Evolutionary conservation across 1,284 basidiomycete genomes (phyloP).

Genomic region (Mycocalia duriaeana): DNA sequence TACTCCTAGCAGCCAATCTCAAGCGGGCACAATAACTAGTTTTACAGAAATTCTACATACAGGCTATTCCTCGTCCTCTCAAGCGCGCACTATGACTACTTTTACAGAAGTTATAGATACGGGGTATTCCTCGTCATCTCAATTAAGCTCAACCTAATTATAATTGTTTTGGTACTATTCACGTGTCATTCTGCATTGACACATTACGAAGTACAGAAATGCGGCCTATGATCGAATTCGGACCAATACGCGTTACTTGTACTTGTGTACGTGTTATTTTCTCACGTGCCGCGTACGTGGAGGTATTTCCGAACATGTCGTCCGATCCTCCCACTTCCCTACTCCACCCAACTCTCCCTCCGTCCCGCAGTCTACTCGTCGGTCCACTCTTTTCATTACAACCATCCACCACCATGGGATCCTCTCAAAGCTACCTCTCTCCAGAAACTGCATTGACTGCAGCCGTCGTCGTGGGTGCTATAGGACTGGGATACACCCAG

Average conservation of each 20-base stretch:
- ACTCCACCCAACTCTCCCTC: constrained; percentile 2
- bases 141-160: no score
- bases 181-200: no score
- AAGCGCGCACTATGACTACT: no score
- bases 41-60: no score
- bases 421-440: constrained; percentile 41
- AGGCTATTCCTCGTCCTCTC: no score
- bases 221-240: background rate
- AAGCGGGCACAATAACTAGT: no score
- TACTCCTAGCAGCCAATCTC: no score
- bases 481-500: constrained; percentile 37
- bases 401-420: constrained; percentile 36
- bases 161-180: no score
- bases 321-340: background rate
- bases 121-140: no score
- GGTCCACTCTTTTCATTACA: constrained; percentile 3
- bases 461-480: constrained; percentile 37
- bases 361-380: background rate
- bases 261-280: constrained; percentile 14
- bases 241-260: constrained; percentile 17
- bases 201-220: no score
- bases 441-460: constrained; percentile 34
- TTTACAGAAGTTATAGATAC: no score
- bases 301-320: constrained; percentile 16
- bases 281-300: constrained; percentile 11